phyloP scores from a whole-genome alignment of 2,329 filamentous ascomycete genomes.

The Anisogramma anomala region DNA sequence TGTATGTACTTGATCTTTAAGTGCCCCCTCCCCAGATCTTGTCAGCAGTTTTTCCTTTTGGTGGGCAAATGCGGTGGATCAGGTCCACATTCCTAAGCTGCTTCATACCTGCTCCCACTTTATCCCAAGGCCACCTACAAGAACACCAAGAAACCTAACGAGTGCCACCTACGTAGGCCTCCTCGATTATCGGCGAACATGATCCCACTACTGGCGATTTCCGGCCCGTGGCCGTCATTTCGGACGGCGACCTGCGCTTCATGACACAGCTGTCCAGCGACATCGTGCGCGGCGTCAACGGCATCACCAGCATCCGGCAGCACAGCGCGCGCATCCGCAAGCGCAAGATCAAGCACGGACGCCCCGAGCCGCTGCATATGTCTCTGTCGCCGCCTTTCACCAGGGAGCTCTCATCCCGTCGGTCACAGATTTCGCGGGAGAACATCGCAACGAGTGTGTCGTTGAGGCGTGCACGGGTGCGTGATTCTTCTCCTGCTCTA shows the following conservation, averaged over 20 bases:
- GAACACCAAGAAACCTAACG: background rate
- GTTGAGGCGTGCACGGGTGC: background rate
- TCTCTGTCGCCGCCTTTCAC: background rate
- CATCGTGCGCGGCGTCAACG: conserved; percentile 12
- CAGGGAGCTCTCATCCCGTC: background rate
- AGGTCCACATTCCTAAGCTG: no score
- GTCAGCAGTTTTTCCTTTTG: no score
- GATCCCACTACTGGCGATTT: conserved; percentile 4
- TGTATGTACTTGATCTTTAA: conserved; percentile 1
- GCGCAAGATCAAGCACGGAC: conserved; percentile 5
- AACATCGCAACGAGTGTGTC: background rate
- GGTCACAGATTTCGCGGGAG: background rate
- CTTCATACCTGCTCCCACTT: no score
- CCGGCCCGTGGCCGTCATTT: conserved; percentile 13
- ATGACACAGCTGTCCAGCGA: conserved; percentile 16
- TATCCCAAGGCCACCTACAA: background rate
- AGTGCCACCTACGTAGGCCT: background rate
- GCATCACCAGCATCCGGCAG: conserved; percentile 12
- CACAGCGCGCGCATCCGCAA: conserved; percentile 11
- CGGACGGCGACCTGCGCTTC: conserved; percentile 14
- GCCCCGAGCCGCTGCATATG: background rate
- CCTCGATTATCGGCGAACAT: conserved; percentile 9
- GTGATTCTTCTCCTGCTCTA: no score
- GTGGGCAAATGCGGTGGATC: no score
- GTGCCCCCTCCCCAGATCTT: no score